Base-by-base conservation (phyloP, 306 rosid species). In the Glycine latifolia region DNA sequence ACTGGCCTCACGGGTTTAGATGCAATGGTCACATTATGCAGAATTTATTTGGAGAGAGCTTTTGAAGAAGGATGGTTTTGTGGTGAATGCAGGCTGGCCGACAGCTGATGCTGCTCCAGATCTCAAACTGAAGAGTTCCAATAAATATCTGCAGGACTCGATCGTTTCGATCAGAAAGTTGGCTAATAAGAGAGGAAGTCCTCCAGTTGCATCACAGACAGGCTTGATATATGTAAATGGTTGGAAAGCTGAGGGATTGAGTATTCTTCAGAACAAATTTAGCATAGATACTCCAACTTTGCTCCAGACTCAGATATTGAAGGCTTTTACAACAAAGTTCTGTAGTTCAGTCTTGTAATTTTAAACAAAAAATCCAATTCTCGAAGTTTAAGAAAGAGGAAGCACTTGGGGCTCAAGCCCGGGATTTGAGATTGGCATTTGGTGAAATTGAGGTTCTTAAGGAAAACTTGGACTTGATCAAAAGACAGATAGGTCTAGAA, bases 1-100 rank as follows among this genome's bases (percentile, higher is more conserved):
- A 92, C 78, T 92, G 98, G 98, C 98, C 98, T 59, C 83, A 91
- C n/a, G 98, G 97, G 74, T 94, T 91, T 67, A 90, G 98, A 92
- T 90, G 96, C 83, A 94, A 94, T 73, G 98, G 98, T 97, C 98
- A 0, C 98, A 94, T 81, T 94, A 94, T 87, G 93, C 92, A 8
- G 98, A 94, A 78, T 88, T 87, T 82, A 86, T 92, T 55, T 94
- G 98, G 98, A 90, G 92, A 84, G 93, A 86, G 73, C 82, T 91
- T 82, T 82, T 94, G 88, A 92, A 87, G 89, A 92, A 86, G 86
- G 92, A 92, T 56, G 97, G 97, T 17, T 94, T 94, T 89, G 94
- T 84, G 61, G 84, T 94, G 76, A 91, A 83, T 52, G 97, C 97
- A 49, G 98, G 98, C 54, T 94, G 97, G 97, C 97, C 98, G 1